A percentile compares a stretch with the other conserved stretches of the same genome.
Conservation (phyloP, 1,284 basidiomycete species). For the Cutaneotrichosporon dermatis region DNA sequence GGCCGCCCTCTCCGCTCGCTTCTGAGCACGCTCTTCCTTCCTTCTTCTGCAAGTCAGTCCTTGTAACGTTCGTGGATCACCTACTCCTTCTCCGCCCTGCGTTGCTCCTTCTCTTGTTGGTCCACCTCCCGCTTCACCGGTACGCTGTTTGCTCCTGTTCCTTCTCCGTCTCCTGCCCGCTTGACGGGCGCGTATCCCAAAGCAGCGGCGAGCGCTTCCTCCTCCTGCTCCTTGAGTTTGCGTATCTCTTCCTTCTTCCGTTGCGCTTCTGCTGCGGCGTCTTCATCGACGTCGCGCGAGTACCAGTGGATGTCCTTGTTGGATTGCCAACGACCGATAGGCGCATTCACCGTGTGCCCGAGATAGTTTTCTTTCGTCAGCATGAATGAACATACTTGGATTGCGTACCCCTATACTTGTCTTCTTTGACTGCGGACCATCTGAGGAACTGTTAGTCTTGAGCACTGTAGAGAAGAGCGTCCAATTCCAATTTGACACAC, state of each 20-base stretch:
- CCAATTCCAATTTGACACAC: no score
- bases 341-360: slow-evolving; percentile 85
- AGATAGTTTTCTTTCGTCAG: slow-evolving; percentile 66
- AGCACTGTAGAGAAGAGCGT: no score
- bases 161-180: slow-evolving; percentile 17
- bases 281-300: slow-evolving; percentile 58
- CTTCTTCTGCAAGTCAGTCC: slow-evolving; percentile 20
- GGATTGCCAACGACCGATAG: slow-evolving; percentile 89
- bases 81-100: slow-evolving; percentile 43
- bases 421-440: slow-evolving; percentile 81
- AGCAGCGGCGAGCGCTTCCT: slow-evolving; percentile 74
- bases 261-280: slow-evolving; percentile 48
- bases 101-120: slow-evolving; percentile 39
- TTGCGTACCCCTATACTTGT: slow-evolving; percentile 77
- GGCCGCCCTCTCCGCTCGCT: slow-evolving; percentile 24
- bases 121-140: slow-evolving; percentile 32
- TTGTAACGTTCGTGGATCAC: slow-evolving; percentile 10
- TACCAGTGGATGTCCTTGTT: slow-evolving; percentile 95
- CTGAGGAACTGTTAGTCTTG: slow-evolving; percentile 49
- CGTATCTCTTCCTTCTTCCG: slow-evolving; percentile 59
- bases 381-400: not conserved
- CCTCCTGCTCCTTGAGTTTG: slow-evolving; percentile 76
- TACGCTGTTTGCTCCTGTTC: slow-evolving; percentile 35
- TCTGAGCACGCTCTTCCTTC: slow-evolving; percentile 43
- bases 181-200: slow-evolving; percentile 54